Percentiles rank a stretch among this genome's conserved stretches.
Conservation (phyloP, 2,329 filamentous ascomycete genomes). For the Aaosphaeria arxii region DNA sequence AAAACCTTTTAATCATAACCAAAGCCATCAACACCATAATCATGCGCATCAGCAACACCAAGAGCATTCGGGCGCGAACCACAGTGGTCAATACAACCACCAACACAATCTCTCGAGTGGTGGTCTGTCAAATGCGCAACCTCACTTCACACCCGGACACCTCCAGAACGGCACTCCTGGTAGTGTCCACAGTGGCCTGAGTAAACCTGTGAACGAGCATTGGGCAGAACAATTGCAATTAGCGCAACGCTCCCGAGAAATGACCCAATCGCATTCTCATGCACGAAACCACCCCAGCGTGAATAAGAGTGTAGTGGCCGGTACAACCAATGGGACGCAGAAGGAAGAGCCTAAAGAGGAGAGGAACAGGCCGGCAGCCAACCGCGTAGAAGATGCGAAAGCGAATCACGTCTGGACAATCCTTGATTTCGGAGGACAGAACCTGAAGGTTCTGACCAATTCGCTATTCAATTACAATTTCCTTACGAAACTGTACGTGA, state of each 20-base stretch:
- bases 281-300: conserved; percentile 68
- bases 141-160: conserved; percentile 59
- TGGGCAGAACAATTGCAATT: conserved; percentile 86
- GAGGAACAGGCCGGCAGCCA: conserved; percentile 64
- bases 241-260: conserved; percentile 69
- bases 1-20: conserved; percentile 64
- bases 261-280: conserved; percentile 71
- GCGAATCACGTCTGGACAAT: conserved; percentile 80
- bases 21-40: conserved; percentile 48
- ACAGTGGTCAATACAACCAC: conserved; percentile 59
- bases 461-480: conserved; percentile 84
- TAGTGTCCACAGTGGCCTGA: conserved; percentile 54
- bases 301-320: conserved; percentile 63
- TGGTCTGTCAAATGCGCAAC: conserved; percentile 63
- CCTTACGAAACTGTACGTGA: conserved; percentile 86
- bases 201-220: conserved; percentile 64
- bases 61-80: conserved; percentile 49
- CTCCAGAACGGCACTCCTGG: conserved; percentile 59
- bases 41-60: conserved; percentile 62
- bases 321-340: conserved; percentile 49
- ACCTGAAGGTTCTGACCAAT: conserved; percentile 74
- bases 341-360: conserved; percentile 54
- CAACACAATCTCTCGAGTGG: conserved; percentile 60
- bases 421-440: conserved; percentile 94
- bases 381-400: conserved; percentile 40